phyloP scores from a whole-genome alignment of 1,284 basidiomycete species.

The Malassezia japonica region DNA sequence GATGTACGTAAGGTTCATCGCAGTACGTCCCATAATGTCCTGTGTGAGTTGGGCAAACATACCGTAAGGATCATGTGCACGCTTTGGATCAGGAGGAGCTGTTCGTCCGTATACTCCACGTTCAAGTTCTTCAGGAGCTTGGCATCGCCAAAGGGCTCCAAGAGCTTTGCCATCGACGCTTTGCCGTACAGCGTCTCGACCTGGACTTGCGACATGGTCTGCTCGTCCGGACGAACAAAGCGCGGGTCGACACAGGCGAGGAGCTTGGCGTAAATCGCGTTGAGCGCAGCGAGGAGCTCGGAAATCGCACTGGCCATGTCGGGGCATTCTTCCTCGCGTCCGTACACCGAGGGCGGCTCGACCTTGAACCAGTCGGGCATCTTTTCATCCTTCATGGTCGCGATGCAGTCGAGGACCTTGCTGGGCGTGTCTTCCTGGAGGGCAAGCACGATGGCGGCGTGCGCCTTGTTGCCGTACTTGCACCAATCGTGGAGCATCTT shows the following conservation, averaged over 20 bases:
- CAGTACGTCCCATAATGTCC: conserved; percentile 8
- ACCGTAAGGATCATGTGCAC: neutral
- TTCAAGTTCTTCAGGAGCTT: neutral
- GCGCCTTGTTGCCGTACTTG: neutral
- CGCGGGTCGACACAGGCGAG: conserved; percentile 9
- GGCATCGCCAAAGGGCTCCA: neutral
- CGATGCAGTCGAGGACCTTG: neutral
- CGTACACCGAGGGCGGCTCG: neutral
- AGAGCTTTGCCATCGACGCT: neutral
- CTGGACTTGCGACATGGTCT: neutral
- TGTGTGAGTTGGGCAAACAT: neutral
- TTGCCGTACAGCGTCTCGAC: neutral
- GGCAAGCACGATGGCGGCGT: conserved; percentile 1
- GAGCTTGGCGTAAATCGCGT: conserved; percentile 14
- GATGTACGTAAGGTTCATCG: conserved; percentile 11
- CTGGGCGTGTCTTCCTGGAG: neutral
- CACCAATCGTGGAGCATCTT: conserved; percentile 1
- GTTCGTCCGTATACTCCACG: too few relatives aligned
- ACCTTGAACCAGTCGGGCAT: neutral
- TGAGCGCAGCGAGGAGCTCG: conserved; percentile 3
- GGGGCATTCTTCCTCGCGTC: too few relatives aligned
- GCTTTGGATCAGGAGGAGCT: neutral
- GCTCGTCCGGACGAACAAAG: neutral
- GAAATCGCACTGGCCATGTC: neutral
- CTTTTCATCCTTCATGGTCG: neutral